A percentile compares a stretch with the other conserved stretches of the same genome.
phyloP scores from a whole-genome alignment of 192 early-diverging fungal species.

The Irineochytrium annulatum region DNA sequence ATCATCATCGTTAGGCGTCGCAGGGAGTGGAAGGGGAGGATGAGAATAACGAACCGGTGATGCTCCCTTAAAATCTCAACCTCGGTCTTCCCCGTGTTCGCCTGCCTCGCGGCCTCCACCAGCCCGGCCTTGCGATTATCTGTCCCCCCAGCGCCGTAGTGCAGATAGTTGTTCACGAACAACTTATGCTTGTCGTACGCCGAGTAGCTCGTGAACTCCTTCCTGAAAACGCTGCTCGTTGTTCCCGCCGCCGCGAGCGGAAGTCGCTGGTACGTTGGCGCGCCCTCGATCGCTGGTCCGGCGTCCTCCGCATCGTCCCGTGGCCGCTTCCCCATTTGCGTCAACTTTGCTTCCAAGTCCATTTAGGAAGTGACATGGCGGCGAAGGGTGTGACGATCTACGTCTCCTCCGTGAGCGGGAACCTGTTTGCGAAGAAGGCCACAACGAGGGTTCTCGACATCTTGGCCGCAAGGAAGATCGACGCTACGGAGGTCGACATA shows the following conservation, averaged over 20 bases:
- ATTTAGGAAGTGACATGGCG: too few relatives aligned
- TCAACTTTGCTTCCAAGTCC: too few relatives aligned
- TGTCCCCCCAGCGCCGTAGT: slow-evolving; percentile 33
- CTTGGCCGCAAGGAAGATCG: slow-evolving; percentile 30
- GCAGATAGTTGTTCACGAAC: slow-evolving; percentile 55
- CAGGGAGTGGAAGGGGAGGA: not conserved
- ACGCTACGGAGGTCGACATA: slow-evolving; percentile 35
- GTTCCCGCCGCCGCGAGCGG: too few relatives aligned
- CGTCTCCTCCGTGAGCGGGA: slow-evolving; percentile 34
- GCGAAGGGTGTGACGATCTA: slow-evolving; percentile 34
- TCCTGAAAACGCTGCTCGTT: slow-evolving; percentile 7
- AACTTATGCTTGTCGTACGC: slow-evolving; percentile 48
- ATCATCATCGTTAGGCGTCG: not conserved
- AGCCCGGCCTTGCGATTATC: not conserved
- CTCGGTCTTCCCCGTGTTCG: slow-evolving; percentile 43
- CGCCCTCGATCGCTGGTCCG: too few relatives aligned
- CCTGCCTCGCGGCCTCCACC: not conserved
- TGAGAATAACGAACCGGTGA: slow-evolving; percentile 50
- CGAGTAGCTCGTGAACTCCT: slow-evolving; percentile 3
- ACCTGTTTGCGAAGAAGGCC: slow-evolving; percentile 27
- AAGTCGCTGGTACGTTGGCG: too few relatives aligned
- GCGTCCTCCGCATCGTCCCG: too few relatives aligned
- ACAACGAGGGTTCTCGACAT: slow-evolving; percentile 38
- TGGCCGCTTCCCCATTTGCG: too few relatives aligned
- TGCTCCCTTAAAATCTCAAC: slow-evolving; percentile 66